phyloP scores from a whole-genome alignment of 306 rosid genomes.

The Leucaena leucocephala region DNA sequence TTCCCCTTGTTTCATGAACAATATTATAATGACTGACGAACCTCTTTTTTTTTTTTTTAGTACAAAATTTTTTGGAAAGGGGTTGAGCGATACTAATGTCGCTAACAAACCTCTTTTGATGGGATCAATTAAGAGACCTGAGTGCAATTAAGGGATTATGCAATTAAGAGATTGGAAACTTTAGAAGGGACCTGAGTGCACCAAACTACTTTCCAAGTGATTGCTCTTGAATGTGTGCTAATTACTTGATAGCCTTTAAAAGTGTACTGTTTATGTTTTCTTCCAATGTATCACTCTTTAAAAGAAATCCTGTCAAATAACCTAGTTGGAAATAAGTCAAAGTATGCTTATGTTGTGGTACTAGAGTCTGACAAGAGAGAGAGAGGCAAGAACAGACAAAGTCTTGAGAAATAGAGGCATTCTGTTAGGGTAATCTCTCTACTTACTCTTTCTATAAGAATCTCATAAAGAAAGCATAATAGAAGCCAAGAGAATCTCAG shows the following conservation, averaged over 20 bases:
- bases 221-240: neutral
- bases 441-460: too few species aligned
- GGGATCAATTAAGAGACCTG: neutral
- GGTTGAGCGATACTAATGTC: too few species aligned
- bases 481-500: too few species aligned
- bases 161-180: constrained; percentile 11
- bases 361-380: too few species aligned
- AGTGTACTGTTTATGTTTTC: neutral
- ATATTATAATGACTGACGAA: neutral
- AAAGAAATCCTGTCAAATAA: constrained; percentile 8
- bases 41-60: too few species aligned
- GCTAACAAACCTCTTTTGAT: neutral
- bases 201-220: constrained; percentile 10
- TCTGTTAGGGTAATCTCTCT: too few species aligned
- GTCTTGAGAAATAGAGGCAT: too few species aligned
- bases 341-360: neutral
- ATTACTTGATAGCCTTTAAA: neutral
- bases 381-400: too few species aligned
- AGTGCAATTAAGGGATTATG: neutral
- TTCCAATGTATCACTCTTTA: constrained; percentile 2
- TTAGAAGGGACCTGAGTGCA: constrained; percentile 5
- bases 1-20: neutral
- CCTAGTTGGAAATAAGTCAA: neutral
- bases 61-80: too few species aligned
- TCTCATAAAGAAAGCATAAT: too few species aligned